Conservation (phyloP, 257 asterid species). For the Penstemon davidsonii region DNA sequence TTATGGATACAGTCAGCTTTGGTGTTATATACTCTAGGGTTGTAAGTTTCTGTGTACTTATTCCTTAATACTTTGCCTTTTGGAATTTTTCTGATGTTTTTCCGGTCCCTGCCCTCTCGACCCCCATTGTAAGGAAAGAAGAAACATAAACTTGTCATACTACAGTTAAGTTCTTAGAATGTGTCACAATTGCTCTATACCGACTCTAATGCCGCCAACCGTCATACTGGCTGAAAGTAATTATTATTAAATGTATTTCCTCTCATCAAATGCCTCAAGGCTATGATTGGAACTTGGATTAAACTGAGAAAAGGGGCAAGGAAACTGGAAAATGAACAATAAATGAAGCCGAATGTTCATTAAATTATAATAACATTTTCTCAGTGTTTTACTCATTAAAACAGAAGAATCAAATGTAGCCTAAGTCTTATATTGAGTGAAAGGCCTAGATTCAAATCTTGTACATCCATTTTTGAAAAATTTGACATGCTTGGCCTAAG, state of each 20-base stretch:
- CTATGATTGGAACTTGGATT: too few relatives aligned
- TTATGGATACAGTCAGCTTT: background rate
- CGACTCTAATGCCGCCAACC: background rate
- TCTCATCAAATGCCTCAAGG: background rate
- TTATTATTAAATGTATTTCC: background rate
- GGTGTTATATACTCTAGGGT: background rate
- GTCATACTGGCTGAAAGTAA: background rate
- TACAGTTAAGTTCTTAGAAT: background rate
- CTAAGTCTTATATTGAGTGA: background rate
- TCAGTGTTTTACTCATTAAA: too few relatives aligned
- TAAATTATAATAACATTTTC: too few relatives aligned
- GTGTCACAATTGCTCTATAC: too few relatives aligned
- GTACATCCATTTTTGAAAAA: background rate
- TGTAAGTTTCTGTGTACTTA: background rate
- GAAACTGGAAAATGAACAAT: too few relatives aligned
- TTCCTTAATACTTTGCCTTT: background rate
- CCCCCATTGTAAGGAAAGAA: background rate
- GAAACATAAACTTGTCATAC: background rate
- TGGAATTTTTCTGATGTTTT: background rate
- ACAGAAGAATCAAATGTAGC: too few relatives aligned
- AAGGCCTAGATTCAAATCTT: background rate
- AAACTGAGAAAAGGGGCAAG: too few relatives aligned
- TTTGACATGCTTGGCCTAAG: constrained; percentile 8
- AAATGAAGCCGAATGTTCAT: too few relatives aligned
- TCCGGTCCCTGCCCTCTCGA: background rate